Evolutionary conservation across 1,284 basidiomycete species (phyloP).

Genomic region (Flammula alnicola): DNA sequence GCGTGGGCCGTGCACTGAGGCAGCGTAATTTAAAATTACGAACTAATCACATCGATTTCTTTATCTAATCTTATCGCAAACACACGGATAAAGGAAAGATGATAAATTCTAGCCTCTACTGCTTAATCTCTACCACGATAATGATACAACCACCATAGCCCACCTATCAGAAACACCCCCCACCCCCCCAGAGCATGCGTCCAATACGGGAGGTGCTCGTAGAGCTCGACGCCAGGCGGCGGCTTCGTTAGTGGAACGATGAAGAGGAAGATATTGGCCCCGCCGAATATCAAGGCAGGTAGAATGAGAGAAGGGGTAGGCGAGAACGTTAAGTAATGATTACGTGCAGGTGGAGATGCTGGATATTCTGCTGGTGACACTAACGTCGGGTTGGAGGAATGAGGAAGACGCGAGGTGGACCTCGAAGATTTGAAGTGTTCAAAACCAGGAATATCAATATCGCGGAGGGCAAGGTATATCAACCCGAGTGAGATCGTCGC

Average conservation of each 20-base stretch:
- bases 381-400: constrained; percentile 22
- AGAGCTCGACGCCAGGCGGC: constrained; percentile 36
- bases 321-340: constrained; percentile 35
- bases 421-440: not conserved
- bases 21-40: too few species aligned
- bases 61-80: too few species aligned
- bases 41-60: too few species aligned
- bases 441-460: not conserved
- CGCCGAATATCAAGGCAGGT: constrained; percentile 36
- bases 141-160: constrained; percentile 21
- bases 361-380: constrained; percentile 35
- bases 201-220: constrained; percentile 41
- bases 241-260: constrained; percentile 38
- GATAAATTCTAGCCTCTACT: too few species aligned
- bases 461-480: constrained; percentile 32
- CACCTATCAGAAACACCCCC: constrained; percentile 15
- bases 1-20: too few species aligned
- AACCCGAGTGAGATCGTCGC: constrained; percentile 41
- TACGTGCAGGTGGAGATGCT: constrained; percentile 39
- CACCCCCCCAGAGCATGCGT: constrained; percentile 30
- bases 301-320: constrained; percentile 23
- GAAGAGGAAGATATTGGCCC: constrained; percentile 41
- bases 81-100: too few species aligned
- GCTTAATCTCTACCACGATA: too few species aligned
- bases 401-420: constrained; percentile 19